Evolutionary conservation across 352 stramenopile species (phyloP).

Genomic region (Achlya hypogyna): DNA sequence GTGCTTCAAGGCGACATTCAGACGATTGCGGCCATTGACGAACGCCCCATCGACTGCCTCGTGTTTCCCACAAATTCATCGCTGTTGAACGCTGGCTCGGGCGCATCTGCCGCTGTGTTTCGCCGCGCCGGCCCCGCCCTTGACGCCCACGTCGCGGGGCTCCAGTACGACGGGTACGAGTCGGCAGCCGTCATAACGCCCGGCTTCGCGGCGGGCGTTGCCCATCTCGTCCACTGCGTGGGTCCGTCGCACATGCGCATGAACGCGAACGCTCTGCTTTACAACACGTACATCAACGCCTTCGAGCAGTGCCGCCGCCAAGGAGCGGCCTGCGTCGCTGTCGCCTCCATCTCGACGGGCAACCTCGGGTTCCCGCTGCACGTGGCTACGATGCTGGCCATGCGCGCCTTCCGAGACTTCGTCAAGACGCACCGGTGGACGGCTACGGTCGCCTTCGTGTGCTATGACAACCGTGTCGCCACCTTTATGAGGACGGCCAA

Average conservation of each 20-base stretch:
- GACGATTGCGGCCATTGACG: slow-evolving; percentile 26
- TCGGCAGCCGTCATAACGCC: slow-evolving; percentile 32
- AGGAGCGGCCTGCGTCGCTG: slow-evolving; percentile 38
- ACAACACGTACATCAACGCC: slow-evolving; percentile 44
- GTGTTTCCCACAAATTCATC: slow-evolving; percentile 41
- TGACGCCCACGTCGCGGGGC: slow-evolving; percentile 16
- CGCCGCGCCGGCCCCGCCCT: slow-evolving; percentile 32
- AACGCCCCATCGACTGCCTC: slow-evolving; percentile 40
- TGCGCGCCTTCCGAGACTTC: slow-evolving; percentile 15
- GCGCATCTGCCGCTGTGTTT: slow-evolving; percentile 41
- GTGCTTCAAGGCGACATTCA: slow-evolving; percentile 41
- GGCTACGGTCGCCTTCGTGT: slow-evolving; percentile 18
- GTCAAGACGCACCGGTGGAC: slow-evolving; percentile 18
- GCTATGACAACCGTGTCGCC: slow-evolving; percentile 8
- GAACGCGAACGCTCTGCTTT: slow-evolving; percentile 26
- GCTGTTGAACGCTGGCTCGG: slow-evolving; percentile 32
- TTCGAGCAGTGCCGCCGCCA: slow-evolving; percentile 27
- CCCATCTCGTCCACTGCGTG: slow-evolving; percentile 51
- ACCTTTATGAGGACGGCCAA: neutral
- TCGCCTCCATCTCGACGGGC: slow-evolving; percentile 59
- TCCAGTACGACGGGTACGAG: neutral
- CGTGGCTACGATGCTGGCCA: neutral
- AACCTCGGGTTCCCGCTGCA: slow-evolving; percentile 27
- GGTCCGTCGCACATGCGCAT: slow-evolving; percentile 21
- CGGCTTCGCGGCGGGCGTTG: slow-evolving; percentile 32